phyloP scores from a whole-genome alignment of 2,329 filamentous ascomycete genomes.

The Aspergillus oerlinghausenensis region DNA sequence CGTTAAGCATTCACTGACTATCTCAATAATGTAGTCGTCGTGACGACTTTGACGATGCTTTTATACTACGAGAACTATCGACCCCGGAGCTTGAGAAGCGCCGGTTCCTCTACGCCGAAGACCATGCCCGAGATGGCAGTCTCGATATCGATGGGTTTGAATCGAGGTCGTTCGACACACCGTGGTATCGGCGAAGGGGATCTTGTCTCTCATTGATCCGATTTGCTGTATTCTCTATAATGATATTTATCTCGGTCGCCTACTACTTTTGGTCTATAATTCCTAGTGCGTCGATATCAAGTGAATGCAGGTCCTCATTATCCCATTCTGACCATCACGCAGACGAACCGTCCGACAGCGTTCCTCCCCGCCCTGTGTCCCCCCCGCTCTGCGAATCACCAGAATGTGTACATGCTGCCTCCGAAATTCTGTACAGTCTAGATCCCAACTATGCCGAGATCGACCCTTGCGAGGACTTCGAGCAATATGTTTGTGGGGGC shows the following conservation, averaged over 20 bases:
- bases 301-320: neutral
- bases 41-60: conserved; percentile 3
- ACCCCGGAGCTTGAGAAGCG: conserved; percentile 7
- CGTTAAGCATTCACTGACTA: neutral
- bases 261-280: conserved; percentile 9
- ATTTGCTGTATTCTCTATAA: conserved; percentile 4
- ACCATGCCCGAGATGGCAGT: neutral
- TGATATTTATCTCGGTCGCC: conserved; percentile 4
- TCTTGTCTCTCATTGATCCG: conserved; percentile 6
- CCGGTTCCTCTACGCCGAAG: neutral
- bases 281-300: conserved; percentile 2
- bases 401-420: conserved; percentile 60
- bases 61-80: conserved; percentile 4
- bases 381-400: conserved; percentile 50
- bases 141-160: neutral
- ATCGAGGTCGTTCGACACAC: neutral
- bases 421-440: conserved; percentile 58
- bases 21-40: neutral
- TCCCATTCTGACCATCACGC: neutral
- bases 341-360: conserved; percentile 8
- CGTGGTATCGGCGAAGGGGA: neutral
- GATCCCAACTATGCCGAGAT: conserved; percentile 58
- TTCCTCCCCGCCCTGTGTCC: conserved; percentile 13
- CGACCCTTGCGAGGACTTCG: conserved; percentile 66
- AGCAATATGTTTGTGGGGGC: conserved; percentile 63